Base-by-base conservation (phyloP, 2,329 filamentous ascomycete species). In the Apiospora phragmitis region DNA sequence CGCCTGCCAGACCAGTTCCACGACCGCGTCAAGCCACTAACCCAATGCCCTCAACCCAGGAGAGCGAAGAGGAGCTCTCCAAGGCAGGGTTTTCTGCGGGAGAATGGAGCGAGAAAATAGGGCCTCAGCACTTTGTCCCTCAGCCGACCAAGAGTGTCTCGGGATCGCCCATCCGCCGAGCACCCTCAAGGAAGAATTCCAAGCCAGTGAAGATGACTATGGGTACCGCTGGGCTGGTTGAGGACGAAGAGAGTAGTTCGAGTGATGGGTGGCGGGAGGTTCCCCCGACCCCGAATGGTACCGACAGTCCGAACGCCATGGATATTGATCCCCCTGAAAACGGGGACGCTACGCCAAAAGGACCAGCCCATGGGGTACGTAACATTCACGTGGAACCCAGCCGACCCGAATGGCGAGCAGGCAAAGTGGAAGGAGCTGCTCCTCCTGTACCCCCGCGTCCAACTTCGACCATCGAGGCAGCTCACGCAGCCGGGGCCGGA, bases 301-400 rank as follows among this genome's bases (percentile, higher is more conserved):
- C 79, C 14, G 83, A 83, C 45, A 89, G 86, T 72, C 87, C 88
- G 3, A 88, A 86, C 70, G 88, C 89, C 18, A 92, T 92, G 90
- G 90, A 92, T 73, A 90, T 92, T 68, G 90, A 92, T 75, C 84
- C 87, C 5, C 87, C 88, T 26, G 74, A 75, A 38, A 68, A 79
- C 76, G 45, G 74, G 71, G 76, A 81, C 73, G 71, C 71, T 7
- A 69, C 76, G 51, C 73, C 78, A 12, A 73, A 76, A 18, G 70
- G 72, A 12, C 77, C 79, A 26, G 70, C 75, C 5, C 79, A 79
- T 69, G 77, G 77, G 9, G 83, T 84, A 26, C 84, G 89, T 41
- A 88, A 86, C 47, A 89, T 90, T 47, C 84, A 84, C 1, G 86
- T 90, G 16, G 89, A 90, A 74, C 89, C 89, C 0, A 85, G 87